Evolutionary conservation across 2,329 filamentous ascomycete species (phyloP), one percentile per base, ranked within the genome.

Genomic region (Pseudogymnoascus sp.): DNA sequence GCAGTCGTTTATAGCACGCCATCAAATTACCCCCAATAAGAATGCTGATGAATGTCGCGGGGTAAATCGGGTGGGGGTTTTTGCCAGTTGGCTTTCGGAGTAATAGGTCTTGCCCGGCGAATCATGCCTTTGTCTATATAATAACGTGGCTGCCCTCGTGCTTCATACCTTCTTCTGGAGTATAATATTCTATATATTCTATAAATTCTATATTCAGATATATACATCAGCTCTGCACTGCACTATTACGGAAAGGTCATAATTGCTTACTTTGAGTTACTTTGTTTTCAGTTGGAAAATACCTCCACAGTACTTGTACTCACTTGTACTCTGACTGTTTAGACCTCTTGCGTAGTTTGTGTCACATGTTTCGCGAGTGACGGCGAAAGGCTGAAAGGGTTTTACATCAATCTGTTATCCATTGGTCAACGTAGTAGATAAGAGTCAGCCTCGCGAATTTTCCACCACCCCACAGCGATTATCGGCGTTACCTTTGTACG

Each of bases 51-150:
- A 17, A 54, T 54, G 47, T 54, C 47, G 47, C n/a, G 47, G 47
- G 47, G 47, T 54, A 33, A 17, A 33, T 26, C 47, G 47, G 47
- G 47, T 54, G 47, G 47, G 47, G 47, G 47, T 54, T 54, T 54
- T 54, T 54, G 44, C 44, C 44, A 54, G 44, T 54, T 54, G 44
- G 44, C 44, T 54, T 54, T 54, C 44, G 44, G 44, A 54, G 44
- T 54, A 54, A 54, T 54, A 54, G 44, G 17, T 54, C 33, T 33
- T 54, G 44, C 26, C 26, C 44, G 44, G 44, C 47, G 29, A 54
- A 54, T 54, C 47, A 54, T 17, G 47, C 47, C n/a, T 54, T 54
- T 1, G 47, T 54, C 47, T 54, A 54, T 54, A 54, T 54, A 54
- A 54, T 54, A 54, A 31, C 47, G n/a, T 33, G 47, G 47, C 8